Evolutionary conservation across 371 early-diverging fungal species (phyloP).

Genomic region (Mucor velutinosus): DNA sequence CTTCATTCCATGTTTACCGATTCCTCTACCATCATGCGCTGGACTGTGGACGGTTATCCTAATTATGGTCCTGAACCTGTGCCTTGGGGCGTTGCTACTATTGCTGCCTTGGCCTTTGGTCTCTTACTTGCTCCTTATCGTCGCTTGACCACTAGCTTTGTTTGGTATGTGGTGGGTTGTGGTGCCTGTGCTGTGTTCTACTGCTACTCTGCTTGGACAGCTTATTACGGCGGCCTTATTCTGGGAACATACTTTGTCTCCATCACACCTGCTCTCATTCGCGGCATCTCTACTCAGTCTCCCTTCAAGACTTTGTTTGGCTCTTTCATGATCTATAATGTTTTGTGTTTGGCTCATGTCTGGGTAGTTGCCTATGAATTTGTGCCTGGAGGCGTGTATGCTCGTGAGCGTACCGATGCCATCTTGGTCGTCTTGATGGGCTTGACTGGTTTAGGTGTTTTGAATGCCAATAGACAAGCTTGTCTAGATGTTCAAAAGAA

Average conservation of each 20-base stretch:
- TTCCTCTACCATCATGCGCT: constrained; percentile 73
- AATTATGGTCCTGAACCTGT: constrained; percentile 76
- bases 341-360: constrained; percentile 72
- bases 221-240: constrained; percentile 67
- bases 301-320: constrained; percentile 70
- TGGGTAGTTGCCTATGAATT: constrained; percentile 87
- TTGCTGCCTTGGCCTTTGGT: constrained; percentile 61
- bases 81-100: constrained; percentile 72
- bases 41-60: constrained; percentile 79
- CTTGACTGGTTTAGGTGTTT: constrained; percentile 53
- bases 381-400: constrained; percentile 76
- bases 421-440: constrained; percentile 60
- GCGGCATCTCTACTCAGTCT: constrained; percentile 58
- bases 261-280: constrained; percentile 62
- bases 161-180: constrained; percentile 64
- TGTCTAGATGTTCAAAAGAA: constrained; percentile 25
- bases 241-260: constrained; percentile 67
- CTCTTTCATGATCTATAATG: constrained; percentile 66
- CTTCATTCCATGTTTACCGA: constrained; percentile 79
- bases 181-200: constrained; percentile 60
- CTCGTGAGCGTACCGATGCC: constrained; percentile 76
- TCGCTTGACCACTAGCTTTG: constrained; percentile 55
- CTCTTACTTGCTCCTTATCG: constrained; percentile 60
- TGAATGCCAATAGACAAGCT: constrained; percentile 42
- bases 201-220: constrained; percentile 62